Evolutionary conservation across 2,329 filamentous ascomycete genomes (phyloP), one percentile per base, ranked within the genome.

Genomic region (Colletotrichum chrysophilum): DNA sequence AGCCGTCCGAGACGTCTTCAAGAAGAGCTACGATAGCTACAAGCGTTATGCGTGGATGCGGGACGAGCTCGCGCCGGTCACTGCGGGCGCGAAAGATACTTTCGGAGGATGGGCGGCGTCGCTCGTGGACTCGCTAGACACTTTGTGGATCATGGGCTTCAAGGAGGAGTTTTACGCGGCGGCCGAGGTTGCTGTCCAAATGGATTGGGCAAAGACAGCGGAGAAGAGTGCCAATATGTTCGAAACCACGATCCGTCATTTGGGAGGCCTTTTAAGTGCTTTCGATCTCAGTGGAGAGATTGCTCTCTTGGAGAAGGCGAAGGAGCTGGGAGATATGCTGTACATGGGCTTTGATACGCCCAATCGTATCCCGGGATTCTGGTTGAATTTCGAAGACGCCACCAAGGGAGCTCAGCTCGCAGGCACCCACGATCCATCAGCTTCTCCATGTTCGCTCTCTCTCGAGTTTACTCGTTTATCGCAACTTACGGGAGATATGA

Each of bases 381-480:
- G 72, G 69, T 4, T 75, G 10, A 76, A 77, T 16, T 77, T 78
- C 6, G 72, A 76, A 12, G 60, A 78, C 43, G 72, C 66, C 3
- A 71, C 48, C 5, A 58, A 48, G 5, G 77, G 77, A 5, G 9
- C 30, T 1, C 71, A 77, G 18, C 36, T 76, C 4, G 72, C 77
- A 3, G 77, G 73, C 0, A 62, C 30, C 0, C 78, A 72, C 2
- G 86, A 88, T 3, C 85, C 87, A 7, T 85, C 87, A 3, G 87
- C 88, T 5, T 85, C 86, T 6, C 85, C 87, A 2, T 94, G 93
- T 9, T 94, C 93, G 4, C 86, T 96, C 56, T 93, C 91, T 2
- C 83, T 96, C 73, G 94, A 96, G 80, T 92, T 96, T 81, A 94
- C 93, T 12, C 89, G 93, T 14, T 85, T 96, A 60, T 93, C 93